These are phyloP conservation scores for Rhododendron griersonianum DNA, from an alignment of 148 eudicot genomes.

Conservation along the genomic window DNA sequence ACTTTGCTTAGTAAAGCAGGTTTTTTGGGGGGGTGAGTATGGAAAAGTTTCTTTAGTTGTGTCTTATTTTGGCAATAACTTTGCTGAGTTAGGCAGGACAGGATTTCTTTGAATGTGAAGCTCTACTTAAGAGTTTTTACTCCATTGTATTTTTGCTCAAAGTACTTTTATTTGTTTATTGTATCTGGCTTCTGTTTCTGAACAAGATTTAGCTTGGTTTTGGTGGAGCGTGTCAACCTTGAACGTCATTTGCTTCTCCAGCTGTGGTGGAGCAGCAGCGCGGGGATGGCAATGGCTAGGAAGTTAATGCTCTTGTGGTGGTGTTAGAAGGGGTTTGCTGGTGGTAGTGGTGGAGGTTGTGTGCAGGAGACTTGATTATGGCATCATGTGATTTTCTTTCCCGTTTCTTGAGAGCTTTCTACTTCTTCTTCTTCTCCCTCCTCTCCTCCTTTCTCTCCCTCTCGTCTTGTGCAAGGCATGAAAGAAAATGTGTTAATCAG, in stretches of 20 bases:
- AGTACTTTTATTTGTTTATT: background rate
- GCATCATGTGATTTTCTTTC: constrained; percentile 1
- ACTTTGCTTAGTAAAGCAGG: background rate
- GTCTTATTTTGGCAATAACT: background rate
- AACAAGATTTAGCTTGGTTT: background rate
- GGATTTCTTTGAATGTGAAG: background rate
- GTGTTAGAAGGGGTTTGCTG: background rate
- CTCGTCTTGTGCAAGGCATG: background rate
- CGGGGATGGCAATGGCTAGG: background rate
- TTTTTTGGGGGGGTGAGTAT: background rate
- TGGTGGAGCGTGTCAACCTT: background rate
- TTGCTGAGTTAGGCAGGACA: background rate
- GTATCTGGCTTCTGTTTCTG: background rate
- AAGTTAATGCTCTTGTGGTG: background rate
- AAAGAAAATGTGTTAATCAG: background rate
- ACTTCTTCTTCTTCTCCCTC: background rate
- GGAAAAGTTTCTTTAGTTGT: background rate
- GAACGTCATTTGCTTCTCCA: background rate
- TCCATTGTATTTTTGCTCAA: background rate
- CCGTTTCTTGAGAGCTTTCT: background rate
- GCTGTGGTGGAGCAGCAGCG: background rate
- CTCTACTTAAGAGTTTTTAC: background rate
- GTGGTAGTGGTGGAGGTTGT: background rate
- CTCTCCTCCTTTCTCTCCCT: background rate
- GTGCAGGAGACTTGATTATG: background rate